These are phyloP conservation scores for Amaranthus palmeri DNA, from an alignment of 148 eudicot species.

Conservation along the genomic window DNA sequence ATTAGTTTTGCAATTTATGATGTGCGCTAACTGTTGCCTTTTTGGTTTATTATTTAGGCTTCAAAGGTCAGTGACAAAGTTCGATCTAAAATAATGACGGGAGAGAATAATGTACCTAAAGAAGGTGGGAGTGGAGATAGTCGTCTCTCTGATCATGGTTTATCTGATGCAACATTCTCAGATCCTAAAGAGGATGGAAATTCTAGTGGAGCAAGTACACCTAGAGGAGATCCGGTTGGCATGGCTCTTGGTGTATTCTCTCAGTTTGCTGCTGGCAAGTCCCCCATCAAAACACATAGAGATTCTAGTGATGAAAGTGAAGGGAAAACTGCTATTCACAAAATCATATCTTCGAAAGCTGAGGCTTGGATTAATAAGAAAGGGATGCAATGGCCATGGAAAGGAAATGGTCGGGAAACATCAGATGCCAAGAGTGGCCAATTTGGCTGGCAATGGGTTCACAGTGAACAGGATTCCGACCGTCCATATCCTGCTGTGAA, in stretches of 20 bases:
- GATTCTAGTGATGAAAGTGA: slow-evolving; percentile 62
- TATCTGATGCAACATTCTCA: slow-evolving; percentile 33
- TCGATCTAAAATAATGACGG: slow-evolving; percentile 69
- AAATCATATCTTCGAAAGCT: slow-evolving; percentile 65
- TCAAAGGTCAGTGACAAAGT: slow-evolving; percentile 91
- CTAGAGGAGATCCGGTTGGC: slow-evolving; percentile 57
- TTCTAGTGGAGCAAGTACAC: slow-evolving; percentile 89
- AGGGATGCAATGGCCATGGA: slow-evolving; percentile 78
- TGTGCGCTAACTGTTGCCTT: slow-evolving; percentile 26
- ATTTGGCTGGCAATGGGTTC: slow-evolving; percentile 62
- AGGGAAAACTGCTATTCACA: slow-evolving; percentile 58
- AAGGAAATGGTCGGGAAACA: slow-evolving; percentile 57
- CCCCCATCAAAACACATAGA: slow-evolving; percentile 38
- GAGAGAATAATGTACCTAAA: slow-evolving; percentile 41
- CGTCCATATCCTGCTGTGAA: slow-evolving; percentile 30
- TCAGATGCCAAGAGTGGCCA: slow-evolving; percentile 48
- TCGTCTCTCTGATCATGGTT: slow-evolving; percentile 60
- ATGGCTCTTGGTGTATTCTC: slow-evolving; percentile 55
- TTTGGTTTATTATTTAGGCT: slow-evolving; percentile 51
- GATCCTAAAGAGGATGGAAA: slow-evolving; percentile 71
- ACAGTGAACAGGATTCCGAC: slow-evolving; percentile 58
- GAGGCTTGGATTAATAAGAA: slow-evolving; percentile 92
- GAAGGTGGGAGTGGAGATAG: slow-evolving; percentile 81
- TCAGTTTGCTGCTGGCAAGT: slow-evolving; percentile 32
- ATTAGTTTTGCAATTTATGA: slow-evolving; percentile 16